Percentiles rank a stretch among this genome's conserved stretches.
Conservation (phyloP, 2,329 filamentous ascomycete genomes). For the Phialophora chinensis region DNA sequence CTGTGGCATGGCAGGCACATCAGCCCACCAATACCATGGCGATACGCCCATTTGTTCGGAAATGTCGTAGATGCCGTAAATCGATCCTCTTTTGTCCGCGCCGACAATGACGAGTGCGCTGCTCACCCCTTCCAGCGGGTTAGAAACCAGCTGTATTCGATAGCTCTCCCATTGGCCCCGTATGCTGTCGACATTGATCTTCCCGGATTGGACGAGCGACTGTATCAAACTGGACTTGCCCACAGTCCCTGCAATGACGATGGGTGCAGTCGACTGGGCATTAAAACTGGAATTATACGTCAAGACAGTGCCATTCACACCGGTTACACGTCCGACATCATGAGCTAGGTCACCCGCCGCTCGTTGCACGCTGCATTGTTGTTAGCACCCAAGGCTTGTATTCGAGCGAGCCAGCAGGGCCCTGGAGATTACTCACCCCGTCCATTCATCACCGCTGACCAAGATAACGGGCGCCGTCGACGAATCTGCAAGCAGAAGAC, state of each 20-base stretch:
- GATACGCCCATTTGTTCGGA: slow-evolving; percentile 76
- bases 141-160: slow-evolving; percentile 62
- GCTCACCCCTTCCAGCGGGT: slow-evolving; percentile 62
- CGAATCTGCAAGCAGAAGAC: slow-evolving; percentile 15
- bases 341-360: slow-evolving; percentile 70
- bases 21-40: slow-evolving; percentile 66
- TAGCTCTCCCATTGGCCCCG: slow-evolving; percentile 74
- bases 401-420: not conserved
- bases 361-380: slow-evolving; percentile 63
- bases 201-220: slow-evolving; percentile 59
- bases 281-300: slow-evolving; percentile 60
- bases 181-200: slow-evolving; percentile 64
- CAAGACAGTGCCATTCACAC: slow-evolving; percentile 63
- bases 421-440: slow-evolving; percentile 48
- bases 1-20: slow-evolving; percentile 61
- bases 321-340: slow-evolving; percentile 75
- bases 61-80: slow-evolving; percentile 73
- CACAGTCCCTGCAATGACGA: slow-evolving; percentile 72
- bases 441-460: slow-evolving; percentile 66
- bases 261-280: slow-evolving; percentile 53
- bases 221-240: slow-evolving; percentile 69
- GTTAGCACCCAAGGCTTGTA: not conserved
- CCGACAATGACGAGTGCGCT: slow-evolving; percentile 71
- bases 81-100: slow-evolving; percentile 69
- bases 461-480: slow-evolving; percentile 48